Evolutionary conservation across 2,329 filamentous ascomycete species (phyloP).

Genomic region (Aureobasidium pullulans): DNA sequence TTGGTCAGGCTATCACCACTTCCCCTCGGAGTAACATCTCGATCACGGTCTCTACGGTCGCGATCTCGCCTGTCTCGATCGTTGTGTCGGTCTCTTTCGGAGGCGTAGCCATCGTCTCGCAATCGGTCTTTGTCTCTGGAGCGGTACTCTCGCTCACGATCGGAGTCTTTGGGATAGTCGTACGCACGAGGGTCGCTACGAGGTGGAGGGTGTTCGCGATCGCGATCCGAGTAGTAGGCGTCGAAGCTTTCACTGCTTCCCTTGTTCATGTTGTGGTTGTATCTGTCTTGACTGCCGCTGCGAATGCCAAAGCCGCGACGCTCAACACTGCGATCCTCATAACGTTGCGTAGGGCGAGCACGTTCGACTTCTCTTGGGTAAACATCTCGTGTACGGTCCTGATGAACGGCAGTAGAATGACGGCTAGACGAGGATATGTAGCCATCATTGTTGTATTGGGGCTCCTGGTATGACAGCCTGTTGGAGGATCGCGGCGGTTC

Average conservation of each 20-base stretch:
- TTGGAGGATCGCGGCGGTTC: slow-evolving; percentile 26
- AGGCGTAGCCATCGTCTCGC: slow-evolving; percentile 10
- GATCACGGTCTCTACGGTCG: slow-evolving; percentile 26
- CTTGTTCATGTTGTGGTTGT: slow-evolving; percentile 20
- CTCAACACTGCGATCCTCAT: slow-evolving; percentile 38
- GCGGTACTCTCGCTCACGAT: slow-evolving; percentile 7
- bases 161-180: slow-evolving; percentile 18
- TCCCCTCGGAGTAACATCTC: slow-evolving; percentile 19
- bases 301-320: slow-evolving; percentile 42
- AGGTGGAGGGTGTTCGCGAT: slow-evolving; percentile 10
- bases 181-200: slow-evolving; percentile 19
- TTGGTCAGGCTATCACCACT: slow-evolving; percentile 15
- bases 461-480: slow-evolving; percentile 23
- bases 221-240: slow-evolving; percentile 25
- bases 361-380: slow-evolving; percentile 31
- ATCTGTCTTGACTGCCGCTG: slow-evolving; percentile 23
- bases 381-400: slow-evolving; percentile 40
- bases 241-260: slow-evolving; percentile 36
- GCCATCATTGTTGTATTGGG: background rate
- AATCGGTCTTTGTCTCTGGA: slow-evolving; percentile 16
- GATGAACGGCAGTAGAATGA: slow-evolving; percentile 40
- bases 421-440: slow-evolving; percentile 31
- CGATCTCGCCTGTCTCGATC: slow-evolving; percentile 22
- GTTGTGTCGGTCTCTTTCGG: slow-evolving; percentile 16
- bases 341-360: slow-evolving; percentile 24